Evolutionary conservation across 2,329 filamentous ascomycete species (phyloP).

Genomic region (Pestalotiopsis sp.): DNA sequence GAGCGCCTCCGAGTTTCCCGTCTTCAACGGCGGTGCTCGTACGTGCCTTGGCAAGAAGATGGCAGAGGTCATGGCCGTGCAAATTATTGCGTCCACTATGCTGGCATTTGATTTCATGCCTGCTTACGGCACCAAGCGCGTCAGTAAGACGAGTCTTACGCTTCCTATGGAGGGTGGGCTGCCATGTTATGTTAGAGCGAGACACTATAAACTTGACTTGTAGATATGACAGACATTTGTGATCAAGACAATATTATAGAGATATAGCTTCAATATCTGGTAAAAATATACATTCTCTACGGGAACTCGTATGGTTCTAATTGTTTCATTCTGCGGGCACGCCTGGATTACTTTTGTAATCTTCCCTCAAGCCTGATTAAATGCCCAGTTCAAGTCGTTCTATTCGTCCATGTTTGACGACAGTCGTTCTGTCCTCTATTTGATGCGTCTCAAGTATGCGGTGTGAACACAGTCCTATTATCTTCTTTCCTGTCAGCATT

Average conservation of each 20-base stretch:
- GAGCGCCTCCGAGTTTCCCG: slow-evolving; percentile 57
- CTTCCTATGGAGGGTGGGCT: slow-evolving; percentile 64
- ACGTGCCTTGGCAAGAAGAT: slow-evolving; percentile 64
- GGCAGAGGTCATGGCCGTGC: slow-evolving; percentile 60
- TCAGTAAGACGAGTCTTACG: slow-evolving; percentile 62
- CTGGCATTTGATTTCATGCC: slow-evolving; percentile 50
- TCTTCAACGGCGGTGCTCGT: slow-evolving; percentile 65
- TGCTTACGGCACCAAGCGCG: slow-evolving; percentile 45
- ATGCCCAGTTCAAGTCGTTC: not conserved
- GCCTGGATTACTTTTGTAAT: too few species aligned
- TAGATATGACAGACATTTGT: not conserved
- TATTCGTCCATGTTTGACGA: not conserved
- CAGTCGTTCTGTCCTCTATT: too few species aligned
- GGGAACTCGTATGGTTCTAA: too few species aligned
- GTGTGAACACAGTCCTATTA: too few species aligned
- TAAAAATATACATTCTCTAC: not conserved
- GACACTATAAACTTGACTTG: slow-evolving; percentile 13
- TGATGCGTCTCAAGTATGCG: too few species aligned
- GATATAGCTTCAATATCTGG: not conserved
- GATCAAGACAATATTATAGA: not conserved
- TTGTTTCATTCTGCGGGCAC: too few species aligned
- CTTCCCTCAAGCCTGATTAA: too few species aligned
- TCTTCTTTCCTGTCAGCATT: too few species aligned
- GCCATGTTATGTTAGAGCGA: slow-evolving; percentile 41
- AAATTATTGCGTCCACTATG: slow-evolving; percentile 52